Percentiles rank a stretch among this genome's conserved stretches.
Conservation (phyloP, 1,139 yeast species). For the Scheffersomyces insectosa region DNA sequence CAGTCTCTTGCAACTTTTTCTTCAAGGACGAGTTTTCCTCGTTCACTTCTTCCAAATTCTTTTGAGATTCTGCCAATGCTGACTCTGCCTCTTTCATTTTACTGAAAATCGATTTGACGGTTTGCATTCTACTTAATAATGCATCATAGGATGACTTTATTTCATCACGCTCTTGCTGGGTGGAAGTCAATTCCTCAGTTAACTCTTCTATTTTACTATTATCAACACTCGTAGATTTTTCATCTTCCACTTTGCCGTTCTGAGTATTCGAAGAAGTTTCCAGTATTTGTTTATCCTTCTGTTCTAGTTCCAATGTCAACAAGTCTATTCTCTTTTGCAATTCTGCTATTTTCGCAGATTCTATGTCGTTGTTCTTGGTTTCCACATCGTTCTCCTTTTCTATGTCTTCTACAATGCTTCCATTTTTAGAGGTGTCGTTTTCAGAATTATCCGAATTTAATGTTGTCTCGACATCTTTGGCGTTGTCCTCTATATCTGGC, state of each 20-base stretch:
- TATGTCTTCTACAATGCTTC: neutral
- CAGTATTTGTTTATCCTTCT: conserved; percentile 9
- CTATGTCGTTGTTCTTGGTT: neutral
- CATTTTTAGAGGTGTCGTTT: neutral
- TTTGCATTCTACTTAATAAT: conserved; percentile 71
- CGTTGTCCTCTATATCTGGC: conserved; percentile 1
- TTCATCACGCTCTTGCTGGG: conserved; percentile 57
- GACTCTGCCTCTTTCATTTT: conserved; percentile 76
- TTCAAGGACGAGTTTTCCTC: conserved; percentile 22
- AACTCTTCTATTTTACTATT: conserved; percentile 1
- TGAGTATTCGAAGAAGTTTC: conserved; percentile 2
- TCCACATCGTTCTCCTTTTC: neutral
- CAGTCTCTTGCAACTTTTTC: conserved; percentile 6
- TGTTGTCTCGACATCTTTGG: conserved; percentile 3
- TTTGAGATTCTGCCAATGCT: conserved; percentile 61
- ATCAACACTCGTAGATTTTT: conserved; percentile 2
- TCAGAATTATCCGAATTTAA: neutral
- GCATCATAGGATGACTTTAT: conserved; percentile 72
- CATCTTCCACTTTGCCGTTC: conserved; percentile 2
- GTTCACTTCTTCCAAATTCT: conserved; percentile 27
- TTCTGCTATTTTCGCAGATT: conserved; percentile 3
- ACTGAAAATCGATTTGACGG: conserved; percentile 74
- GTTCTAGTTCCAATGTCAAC: conserved; percentile 20
- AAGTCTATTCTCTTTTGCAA: conserved; percentile 19
- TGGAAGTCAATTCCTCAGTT: conserved; percentile 5